Percentiles rank a stretch among this genome's conserved stretches.
Evolutionary conservation across 202 grass and related monocot species (phyloP).

Genomic region (Saccharum hybrid): DNA sequence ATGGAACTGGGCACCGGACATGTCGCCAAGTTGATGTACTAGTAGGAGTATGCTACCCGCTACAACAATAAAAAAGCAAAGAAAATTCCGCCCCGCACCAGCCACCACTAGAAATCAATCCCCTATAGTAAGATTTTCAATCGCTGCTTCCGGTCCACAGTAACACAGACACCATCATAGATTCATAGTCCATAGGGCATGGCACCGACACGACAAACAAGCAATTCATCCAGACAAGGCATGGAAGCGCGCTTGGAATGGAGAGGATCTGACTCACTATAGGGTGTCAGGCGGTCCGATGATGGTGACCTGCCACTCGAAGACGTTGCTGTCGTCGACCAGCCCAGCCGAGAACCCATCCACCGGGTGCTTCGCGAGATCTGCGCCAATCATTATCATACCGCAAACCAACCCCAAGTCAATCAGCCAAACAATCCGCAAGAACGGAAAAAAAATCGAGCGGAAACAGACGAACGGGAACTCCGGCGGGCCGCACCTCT

Average conservation of each 20-base stretch:
- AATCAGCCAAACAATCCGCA: conserved; percentile 7
- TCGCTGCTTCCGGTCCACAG: background rate
- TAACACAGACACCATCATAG: background rate
- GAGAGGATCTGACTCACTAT: conserved; percentile 74
- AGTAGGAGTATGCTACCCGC: background rate
- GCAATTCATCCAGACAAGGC: background rate
- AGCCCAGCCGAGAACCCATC: conserved; percentile 96
- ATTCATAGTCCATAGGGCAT: background rate
- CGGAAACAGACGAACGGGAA: background rate
- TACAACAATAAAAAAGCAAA: conserved; percentile 18
- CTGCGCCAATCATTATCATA: conserved; percentile 57
- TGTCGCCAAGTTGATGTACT: background rate
- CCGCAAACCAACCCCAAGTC: conserved; percentile 34
- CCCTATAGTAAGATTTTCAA: background rate
- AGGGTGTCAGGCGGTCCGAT: conserved; percentile 96
- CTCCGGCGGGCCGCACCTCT: conserved; percentile 48
- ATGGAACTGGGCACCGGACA: background rate
- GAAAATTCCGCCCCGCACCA: conserved; percentile 11
- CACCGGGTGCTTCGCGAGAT: conserved; percentile 94
- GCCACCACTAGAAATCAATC: background rate
- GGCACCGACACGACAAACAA: conserved; percentile 20
- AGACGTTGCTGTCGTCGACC: conserved; percentile 92
- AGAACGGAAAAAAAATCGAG: background rate
- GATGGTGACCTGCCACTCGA: conserved; percentile 98
- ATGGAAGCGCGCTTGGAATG: background rate